These are phyloP conservation scores for Globisporangium uncinulatum DNA, from an alignment of 352 stramenopile species.

Conservation along the genomic window DNA sequence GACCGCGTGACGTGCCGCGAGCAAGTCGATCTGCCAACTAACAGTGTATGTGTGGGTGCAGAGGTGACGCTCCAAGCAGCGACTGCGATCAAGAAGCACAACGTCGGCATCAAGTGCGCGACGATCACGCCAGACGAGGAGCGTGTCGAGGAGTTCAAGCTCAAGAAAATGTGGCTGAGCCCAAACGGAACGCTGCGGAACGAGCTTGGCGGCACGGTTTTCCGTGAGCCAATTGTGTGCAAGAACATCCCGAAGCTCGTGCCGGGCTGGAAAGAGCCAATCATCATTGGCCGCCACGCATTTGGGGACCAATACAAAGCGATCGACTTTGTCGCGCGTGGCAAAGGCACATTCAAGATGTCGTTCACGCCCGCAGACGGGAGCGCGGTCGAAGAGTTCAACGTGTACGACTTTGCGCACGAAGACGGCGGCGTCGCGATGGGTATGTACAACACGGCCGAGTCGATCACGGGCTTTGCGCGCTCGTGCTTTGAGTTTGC, in stretches of 20 bases:
- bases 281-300: constrained; percentile 82
- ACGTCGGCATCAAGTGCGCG: constrained; percentile 87
- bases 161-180: constrained; percentile 84
- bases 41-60: constrained; percentile 2
- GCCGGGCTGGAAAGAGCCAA: constrained; percentile 83
- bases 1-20: too few relatives aligned
- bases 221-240: constrained; percentile 86
- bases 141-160: constrained; percentile 74
- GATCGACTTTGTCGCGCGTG: constrained; percentile 73
- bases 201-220: constrained; percentile 81
- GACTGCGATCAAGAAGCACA: constrained; percentile 66
- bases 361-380: constrained; percentile 65
- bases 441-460: constrained; percentile 89
- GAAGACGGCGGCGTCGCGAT: constrained; percentile 66
- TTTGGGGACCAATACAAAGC: constrained; percentile 89
- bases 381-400: constrained; percentile 36
- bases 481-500: constrained; percentile 62
- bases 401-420: constrained; percentile 85
- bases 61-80: constrained; percentile 78
- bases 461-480: constrained; percentile 69
- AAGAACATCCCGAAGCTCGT: constrained; percentile 84
- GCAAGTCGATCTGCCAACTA: too few relatives aligned
- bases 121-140: constrained; percentile 87
- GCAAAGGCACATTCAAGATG: constrained; percentile 74
- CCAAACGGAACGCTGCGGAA: constrained; percentile 87